A percentile compares a stretch with the other conserved stretches of the same genome.
These are phyloP conservation scores for Helminthosporium solani DNA, from an alignment of 2,329 filamentous ascomycete genomes.

Conservation along the genomic window DNA sequence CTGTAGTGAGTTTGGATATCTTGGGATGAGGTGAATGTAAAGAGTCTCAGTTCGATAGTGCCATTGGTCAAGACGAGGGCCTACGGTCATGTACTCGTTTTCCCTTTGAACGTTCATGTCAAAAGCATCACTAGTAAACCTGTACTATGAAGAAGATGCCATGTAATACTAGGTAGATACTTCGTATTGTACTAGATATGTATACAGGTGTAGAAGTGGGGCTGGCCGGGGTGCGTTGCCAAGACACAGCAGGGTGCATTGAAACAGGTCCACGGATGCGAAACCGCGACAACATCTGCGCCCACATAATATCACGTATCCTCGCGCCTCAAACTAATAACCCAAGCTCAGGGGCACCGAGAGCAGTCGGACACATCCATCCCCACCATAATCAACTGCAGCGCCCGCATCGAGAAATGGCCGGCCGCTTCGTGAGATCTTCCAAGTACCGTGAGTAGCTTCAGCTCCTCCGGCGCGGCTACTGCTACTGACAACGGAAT, in stretches of 20 bases:
- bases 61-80: too few species aligned
- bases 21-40: too few species aligned
- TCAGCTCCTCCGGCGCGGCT: constrained; percentile 24
- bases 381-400: not conserved
- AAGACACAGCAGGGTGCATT: not conserved
- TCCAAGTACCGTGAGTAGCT: constrained; percentile 66
- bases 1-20: too few species aligned
- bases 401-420: constrained; percentile 50
- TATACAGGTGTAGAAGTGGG: too few species aligned
- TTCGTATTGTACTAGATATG: too few species aligned
- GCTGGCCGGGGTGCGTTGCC: not conserved
- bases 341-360: not conserved
- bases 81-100: too few species aligned
- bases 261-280: constrained; percentile 1
- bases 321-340: not conserved
- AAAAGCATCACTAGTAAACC: too few species aligned
- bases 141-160: too few species aligned
- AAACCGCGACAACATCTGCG: not conserved
- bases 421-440: constrained; percentile 70
- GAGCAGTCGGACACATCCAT: constrained; percentile 9
- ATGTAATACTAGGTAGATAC: too few species aligned
- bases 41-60: too few species aligned
- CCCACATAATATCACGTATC: not conserved
- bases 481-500: constrained; percentile 23
- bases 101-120: too few species aligned